These are phyloP conservation scores for Kodamaea plutei DNA, from an alignment of 1,139 yeast genomes.

Conservation along the genomic window DNA sequence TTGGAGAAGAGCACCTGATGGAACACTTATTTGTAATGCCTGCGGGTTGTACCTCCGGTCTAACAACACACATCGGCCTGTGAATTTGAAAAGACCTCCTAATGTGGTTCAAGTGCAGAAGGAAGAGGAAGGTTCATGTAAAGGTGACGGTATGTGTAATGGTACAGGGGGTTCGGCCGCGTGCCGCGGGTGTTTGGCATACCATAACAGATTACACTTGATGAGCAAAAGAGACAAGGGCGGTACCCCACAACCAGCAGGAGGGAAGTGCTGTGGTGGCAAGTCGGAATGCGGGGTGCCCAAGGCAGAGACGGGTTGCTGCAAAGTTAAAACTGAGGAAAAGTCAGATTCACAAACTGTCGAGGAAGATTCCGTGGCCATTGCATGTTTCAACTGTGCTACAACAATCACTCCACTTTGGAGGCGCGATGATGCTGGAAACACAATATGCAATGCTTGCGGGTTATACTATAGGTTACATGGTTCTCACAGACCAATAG, in stretches of 20 bases:
- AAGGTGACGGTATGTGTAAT: slow-evolving; percentile 81
- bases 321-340: slow-evolving; percentile 3
- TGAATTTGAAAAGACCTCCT: slow-evolving; percentile 66
- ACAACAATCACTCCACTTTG: slow-evolving; percentile 85
- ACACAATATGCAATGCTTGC: slow-evolving; percentile 85
- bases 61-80: slow-evolving; percentile 51
- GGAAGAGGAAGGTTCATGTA: slow-evolving; percentile 58
- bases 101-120: slow-evolving; percentile 45
- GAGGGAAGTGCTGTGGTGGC: slow-evolving; percentile 3
- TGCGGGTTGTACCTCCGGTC: slow-evolving; percentile 60
- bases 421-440: slow-evolving; percentile 79
- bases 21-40: slow-evolving; percentile 66
- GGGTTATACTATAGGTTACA: slow-evolving; percentile 77
- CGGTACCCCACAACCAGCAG: slow-evolving; percentile 1
- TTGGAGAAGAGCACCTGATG: slow-evolving; percentile 68
- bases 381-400: slow-evolving; percentile 78
- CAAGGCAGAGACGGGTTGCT: background rate
- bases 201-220: slow-evolving; percentile 57
- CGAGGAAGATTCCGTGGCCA: slow-evolving; percentile 46
- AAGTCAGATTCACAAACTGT: slow-evolving; percentile 10
- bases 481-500: slow-evolving; percentile 74
- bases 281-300: background rate
- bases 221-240: slow-evolving; percentile 14
- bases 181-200: slow-evolving; percentile 82
- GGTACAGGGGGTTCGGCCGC: slow-evolving; percentile 84